Evolutionary conservation across 2,329 filamentous ascomycete genomes (phyloP), one percentile per base, ranked within the genome.

Genomic region (Colletotrichum acutatum): DNA sequence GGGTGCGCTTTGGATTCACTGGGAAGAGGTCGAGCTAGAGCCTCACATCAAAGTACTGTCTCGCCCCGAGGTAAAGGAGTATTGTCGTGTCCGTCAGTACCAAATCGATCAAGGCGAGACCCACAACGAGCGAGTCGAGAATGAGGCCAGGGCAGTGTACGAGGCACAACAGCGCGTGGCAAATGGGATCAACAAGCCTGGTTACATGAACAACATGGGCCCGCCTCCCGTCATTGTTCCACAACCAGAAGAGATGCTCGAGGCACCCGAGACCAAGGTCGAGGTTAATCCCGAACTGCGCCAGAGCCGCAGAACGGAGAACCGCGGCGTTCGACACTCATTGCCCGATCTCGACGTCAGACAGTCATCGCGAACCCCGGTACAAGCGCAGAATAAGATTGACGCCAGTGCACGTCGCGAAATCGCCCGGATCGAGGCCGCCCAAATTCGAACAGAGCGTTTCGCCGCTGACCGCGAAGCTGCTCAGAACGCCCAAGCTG

Each of bases 1-100:
- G 1, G 90, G 90, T 14, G 89, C 88, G 1, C 78, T 92, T 0
- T 92, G 90, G 90, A 89, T 92, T 49, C 82, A 86, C 6, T 91
- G 90, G 74, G 89, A 92, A 16, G 89, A 92, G 62, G 88, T 91
- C 12, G 85, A 86, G 42, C 88, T 91, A 28, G 86, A 92, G 28
- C 82, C 85, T 1, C 89, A 91, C 61, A 82, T 92, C 0, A 79
- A 82, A n/a, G 76, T 80, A 1, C 80, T 92, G 1, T 85, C 80
- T 4, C 82, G 90, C 11, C 82, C 84, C 1, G 90, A 92, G 75
- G 84, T 92, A 61, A 92, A 92, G 78, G 90, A 92, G 76, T 92
- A 91, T 75, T 89, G 88, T 63, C 89, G 90, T 22, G 85, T 92
- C 52, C 88, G 90, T 4, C 89, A 91, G 77, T 84, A 82, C 58